Evolutionary conservation across 2,329 filamentous ascomycete genomes (phyloP), one percentile per base, ranked within the genome.

Genomic region (Exophiala xenobiotica): DNA sequence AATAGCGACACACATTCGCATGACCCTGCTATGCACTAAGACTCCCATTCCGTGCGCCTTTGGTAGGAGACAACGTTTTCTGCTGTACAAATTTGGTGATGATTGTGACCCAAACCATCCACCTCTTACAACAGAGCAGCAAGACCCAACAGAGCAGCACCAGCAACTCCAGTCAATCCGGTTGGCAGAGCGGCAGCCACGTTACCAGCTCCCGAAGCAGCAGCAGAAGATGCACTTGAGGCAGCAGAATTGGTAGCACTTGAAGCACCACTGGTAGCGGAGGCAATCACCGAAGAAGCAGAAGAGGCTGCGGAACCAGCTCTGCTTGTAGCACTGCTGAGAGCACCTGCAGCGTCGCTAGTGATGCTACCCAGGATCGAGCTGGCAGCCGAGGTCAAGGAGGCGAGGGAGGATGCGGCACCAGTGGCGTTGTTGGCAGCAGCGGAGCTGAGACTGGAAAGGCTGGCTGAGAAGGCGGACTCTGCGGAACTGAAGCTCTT

Each of bases 61-160:
- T n/a, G n/a, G n/a, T n/a, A n/a, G n/a, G n/a, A n/a, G n/a, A n/a
- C n/a, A n/a, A n/a, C n/a, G n/a, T n/a, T n/a, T n/a, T n/a, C n/a
- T n/a, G n/a, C n/a, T n/a, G n/a, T n/a, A n/a, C n/a, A n/a, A n/a
- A n/a, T n/a, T n/a, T n/a, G n/a, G n/a, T n/a, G n/a, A n/a, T n/a
- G n/a, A n/a, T n/a, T n/a, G n/a, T n/a, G n/a, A n/a, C n/a, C n/a
- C n/a, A n/a, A n/a, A n/a, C n/a, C n/a, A n/a, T 19, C 27, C 14
- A 23, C 33, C 7, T 20, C 19, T 49, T 42, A 58, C 55, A 58
- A 45, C 18, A 58, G 51, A 8, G 52, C 55, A 24, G 55, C 55
- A 18, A 58, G 49, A 39, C 55, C 55, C 41, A 58, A 37, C 22
- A 58, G 35, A 19, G 48, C 55, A 42, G 46, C 52, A 24, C 55